A percentile compares a stretch with the other conserved stretches of the same genome.
These are phyloP conservation scores for Colletotrichum sp. DNA, from an alignment of 2,329 filamentous ascomycete species.

Conservation along the genomic window DNA sequence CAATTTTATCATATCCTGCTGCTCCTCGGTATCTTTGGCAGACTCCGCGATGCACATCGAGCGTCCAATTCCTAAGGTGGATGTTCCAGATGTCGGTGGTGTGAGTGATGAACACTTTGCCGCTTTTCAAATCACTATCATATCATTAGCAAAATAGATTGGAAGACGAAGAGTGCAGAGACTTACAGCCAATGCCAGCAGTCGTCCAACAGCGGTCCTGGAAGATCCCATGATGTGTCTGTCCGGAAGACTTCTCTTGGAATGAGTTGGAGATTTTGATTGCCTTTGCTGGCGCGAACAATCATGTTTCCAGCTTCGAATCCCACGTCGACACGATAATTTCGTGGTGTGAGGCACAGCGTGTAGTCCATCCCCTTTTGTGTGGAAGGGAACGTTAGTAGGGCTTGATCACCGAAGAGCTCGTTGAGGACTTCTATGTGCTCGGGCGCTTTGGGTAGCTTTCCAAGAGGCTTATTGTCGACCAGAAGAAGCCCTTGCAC, in stretches of 20 bases:
- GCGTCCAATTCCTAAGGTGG: conserved; percentile 33
- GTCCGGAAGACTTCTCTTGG: conserved; percentile 33
- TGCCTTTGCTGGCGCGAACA: conserved; percentile 41
- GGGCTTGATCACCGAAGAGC: conserved; percentile 58
- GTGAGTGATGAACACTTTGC: conserved; percentile 26
- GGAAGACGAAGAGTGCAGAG: background rate
- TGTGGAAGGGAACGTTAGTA: conserved; percentile 57
- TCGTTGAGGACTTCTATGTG: conserved; percentile 45
- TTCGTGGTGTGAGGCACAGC: conserved; percentile 31
- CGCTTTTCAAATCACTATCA: conserved; percentile 37
- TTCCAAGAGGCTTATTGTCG: conserved; percentile 38
- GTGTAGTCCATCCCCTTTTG: conserved; percentile 58
- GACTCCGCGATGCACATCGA: conserved; percentile 29
- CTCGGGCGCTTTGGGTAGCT: conserved; percentile 57
- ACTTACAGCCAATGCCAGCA: conserved; percentile 63
- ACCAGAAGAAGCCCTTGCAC: conserved; percentile 38
- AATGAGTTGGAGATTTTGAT: conserved; percentile 31
- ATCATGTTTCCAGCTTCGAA: conserved; percentile 43
- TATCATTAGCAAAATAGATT: background rate
- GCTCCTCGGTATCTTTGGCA: conserved; percentile 18
- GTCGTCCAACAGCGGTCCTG: conserved; percentile 49
- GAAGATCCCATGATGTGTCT: conserved; percentile 49
- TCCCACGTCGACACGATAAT: conserved; percentile 60
- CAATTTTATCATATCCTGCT: conserved; percentile 33
- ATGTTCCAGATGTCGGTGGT: conserved; percentile 24